Base-by-base conservation (phyloP, 2,329 filamentous ascomycete genomes). In the Aspergillus fumigatus region DNA sequence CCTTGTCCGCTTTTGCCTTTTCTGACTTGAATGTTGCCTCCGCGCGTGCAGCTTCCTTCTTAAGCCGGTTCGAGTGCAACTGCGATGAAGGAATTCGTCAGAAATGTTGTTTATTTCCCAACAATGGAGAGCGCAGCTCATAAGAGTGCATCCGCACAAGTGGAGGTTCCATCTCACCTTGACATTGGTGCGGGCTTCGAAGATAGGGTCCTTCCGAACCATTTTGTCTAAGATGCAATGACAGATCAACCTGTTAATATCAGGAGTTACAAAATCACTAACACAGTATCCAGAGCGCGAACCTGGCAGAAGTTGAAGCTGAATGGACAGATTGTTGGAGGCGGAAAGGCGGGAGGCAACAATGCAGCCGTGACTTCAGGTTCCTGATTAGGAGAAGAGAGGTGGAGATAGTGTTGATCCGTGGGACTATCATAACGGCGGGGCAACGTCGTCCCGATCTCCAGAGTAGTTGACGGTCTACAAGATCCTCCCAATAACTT, bases 61-160 rank as follows among this genome's bases (percentile, higher is more conserved):
- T 78, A 32, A 79, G 71, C 27, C 76, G 75, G 64, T 79, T 79
- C 47, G 75, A 78, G 56, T 78, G 77, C 56, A 79, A 69, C 77
- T 78, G 59, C 48, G 32, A 14, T 25, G 11, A 7, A 6, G 10
- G 21, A 23, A 23, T 26, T 17, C 5, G 32, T 38, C 32, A 38
- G 32, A 32, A 14, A 32, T 32, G 4, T 4, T 32, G 10, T 32
- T 14, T 32, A 14, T 14, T 32, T 32, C 4, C 32, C 14, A 38
- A 38, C 14, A 38, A 14, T 38, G 6, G 32, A 38, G 32, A 38
- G 32, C 32, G 14, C 17, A 38, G 32, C 32, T 17, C 32, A 7
- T 7, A 17, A 38, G 41, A 45, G n/a, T 45, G 17, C n/a, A n/a
- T 45, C 4, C 7, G 27, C 50, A 5, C 9, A 47, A 14, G 50